Evolutionary conservation across 164 flowering plant species (phyloP), one percentile per base, ranked within the genome.

Genomic region (Liriodendron chinense): DNA sequence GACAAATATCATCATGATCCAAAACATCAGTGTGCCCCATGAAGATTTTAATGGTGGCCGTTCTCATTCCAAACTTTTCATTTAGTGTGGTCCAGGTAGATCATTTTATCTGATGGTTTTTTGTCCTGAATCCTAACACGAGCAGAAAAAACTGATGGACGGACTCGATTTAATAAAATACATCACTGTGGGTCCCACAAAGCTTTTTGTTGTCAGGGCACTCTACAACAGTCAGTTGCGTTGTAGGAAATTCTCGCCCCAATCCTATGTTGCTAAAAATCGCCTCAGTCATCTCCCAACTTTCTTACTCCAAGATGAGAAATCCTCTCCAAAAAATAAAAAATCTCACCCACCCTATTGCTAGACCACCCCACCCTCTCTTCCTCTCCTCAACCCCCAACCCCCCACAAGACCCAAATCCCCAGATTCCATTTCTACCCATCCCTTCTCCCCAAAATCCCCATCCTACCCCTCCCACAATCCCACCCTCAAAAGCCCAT

Each of bases 401-500:
- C 34, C 53, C 28, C 63, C 74, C 65, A 23, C 70, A 26, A 67
- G 18, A 67, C 22, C 9, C 70, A 24, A 67, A 16, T 21, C 25
- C 70, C 43, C 26, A 67, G 8, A 67, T 59, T 34, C 53, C 74
- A 61, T 64, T 48, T 64, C 20, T 48, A 10, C 34, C 69, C 47
- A 7, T 47, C 26, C n/a, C 66, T 21, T 28, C 18, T 7, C 50
- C 76, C 26, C 65, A 66, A 23, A 14, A 34, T 59, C 47, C 48
- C 22, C n/a, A 16, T 23, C 7, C 47, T 48, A 53, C 63, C 56
- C 50, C 12, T 48, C 50, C 9, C 5, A 53, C 53, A n/a, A 74
- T 74, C 50, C 71, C 77, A n/a, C 49, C 71, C 12, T 66, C 77
- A 21, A 74, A 74, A 21, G 10, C 77, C 72, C 65, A 34, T 6